Conservation (phyloP, 331 rosid species). For the Malus hybrid region DNA sequence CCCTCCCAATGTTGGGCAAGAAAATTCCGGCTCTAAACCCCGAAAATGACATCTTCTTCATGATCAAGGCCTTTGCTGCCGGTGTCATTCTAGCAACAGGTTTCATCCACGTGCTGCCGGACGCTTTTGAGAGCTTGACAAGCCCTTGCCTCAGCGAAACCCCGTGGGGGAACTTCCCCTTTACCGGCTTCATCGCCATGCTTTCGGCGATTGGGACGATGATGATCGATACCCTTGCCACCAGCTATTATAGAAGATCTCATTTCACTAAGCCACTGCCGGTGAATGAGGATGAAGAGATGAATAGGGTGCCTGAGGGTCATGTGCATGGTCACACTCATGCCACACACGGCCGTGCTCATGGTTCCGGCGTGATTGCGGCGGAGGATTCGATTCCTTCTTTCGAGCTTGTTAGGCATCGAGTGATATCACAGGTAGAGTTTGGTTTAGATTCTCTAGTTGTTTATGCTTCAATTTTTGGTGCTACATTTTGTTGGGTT, state of each 20-base stretch:
- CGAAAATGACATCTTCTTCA: slow-evolving; percentile 19
- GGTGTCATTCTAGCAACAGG: slow-evolving; percentile 28
- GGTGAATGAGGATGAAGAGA: slow-evolving; percentile 9
- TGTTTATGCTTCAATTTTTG: background rate
- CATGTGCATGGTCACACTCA: slow-evolving; percentile 32
- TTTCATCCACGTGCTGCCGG: slow-evolving; percentile 19
- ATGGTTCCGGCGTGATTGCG: slow-evolving; percentile 6
- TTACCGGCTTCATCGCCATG: slow-evolving; percentile 28
- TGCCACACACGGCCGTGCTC: slow-evolving; percentile 30
- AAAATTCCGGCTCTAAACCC: slow-evolving; percentile 12
- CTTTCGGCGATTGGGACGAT: slow-evolving; percentile 22
- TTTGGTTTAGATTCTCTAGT: background rate
- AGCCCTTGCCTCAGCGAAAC: slow-evolving; percentile 15
- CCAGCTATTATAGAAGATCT: slow-evolving; percentile 13
- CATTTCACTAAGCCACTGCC: slow-evolving; percentile 16
- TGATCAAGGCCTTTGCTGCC: slow-evolving; percentile 26
- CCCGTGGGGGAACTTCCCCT: slow-evolving; percentile 21
- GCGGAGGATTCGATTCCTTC: background rate
- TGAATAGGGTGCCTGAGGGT: slow-evolving; percentile 11
- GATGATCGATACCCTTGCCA: slow-evolving; percentile 29
- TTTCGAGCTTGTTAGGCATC: slow-evolving; percentile 21
- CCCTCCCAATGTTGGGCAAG: slow-evolving; percentile 18
- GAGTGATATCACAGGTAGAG: slow-evolving; percentile 29
- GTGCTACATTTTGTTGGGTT: background rate
- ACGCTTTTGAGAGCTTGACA: slow-evolving; percentile 13